Evolutionary conservation across 176 grass and related monocot genomes (phyloP), one percentile per base, ranked within the genome.

Genomic region (Carex scoparia): DNA sequence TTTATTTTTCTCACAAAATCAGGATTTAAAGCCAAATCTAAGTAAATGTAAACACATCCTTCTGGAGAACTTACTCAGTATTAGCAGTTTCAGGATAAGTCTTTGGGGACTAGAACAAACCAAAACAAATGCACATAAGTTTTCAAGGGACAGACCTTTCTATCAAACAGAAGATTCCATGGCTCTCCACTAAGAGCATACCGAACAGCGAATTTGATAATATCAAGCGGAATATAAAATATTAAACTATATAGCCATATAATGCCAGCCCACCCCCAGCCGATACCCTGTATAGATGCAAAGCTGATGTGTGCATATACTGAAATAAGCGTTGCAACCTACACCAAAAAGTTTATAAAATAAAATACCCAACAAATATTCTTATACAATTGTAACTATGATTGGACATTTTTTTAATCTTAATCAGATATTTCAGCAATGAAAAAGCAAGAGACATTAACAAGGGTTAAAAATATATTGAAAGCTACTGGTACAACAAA

Each of bases 161-260:
- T 65, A 67, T 90, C 91, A 64, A 93, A 81, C 28, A 91, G 54
- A 85, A 90, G 85, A 88, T 89, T 87, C 92, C 95, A 97, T 37
- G 91, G 90, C 53, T 94, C 85, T 16, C 92, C 91, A 18, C 82
- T 93, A 48, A 97, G 90, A 55, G 79, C 48, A 74, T 97, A 97
- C 27, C 84, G 78, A 64, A 93, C 65, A 23, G 85, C 70, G 64
- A 97, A 77, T 85, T 97, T 94, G 85, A 97, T 86, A 49, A 86
- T 70, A 84, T 97, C 95, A 12, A 94, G 95, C 15, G 92, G 92
- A 30, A 87, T 57, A 51, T 97, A 97, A 82, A 87, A 92, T 11
- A 88, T 68, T 56, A 93, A 3, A 86, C 91, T 97, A 80, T 97
- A 91, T 16, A 97, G 66, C 92, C 94, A 97, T 80, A 93, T 91